phyloP scores from a whole-genome alignment of 352 stramenopile species.

The Phytophthora constricta region DNA sequence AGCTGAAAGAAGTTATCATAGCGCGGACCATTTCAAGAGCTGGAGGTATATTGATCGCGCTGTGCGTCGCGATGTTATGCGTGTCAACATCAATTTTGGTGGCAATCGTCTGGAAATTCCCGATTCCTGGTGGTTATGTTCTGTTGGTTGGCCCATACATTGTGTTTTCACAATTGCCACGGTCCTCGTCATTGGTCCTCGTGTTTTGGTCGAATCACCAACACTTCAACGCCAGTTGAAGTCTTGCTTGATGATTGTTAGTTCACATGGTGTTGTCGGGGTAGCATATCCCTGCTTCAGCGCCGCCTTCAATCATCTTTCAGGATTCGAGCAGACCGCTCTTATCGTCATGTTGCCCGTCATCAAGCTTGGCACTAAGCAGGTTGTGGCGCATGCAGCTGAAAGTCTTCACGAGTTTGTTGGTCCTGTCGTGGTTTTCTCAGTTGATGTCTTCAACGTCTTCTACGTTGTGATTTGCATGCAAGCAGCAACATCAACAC shows the following conservation, averaged over 20 bases:
- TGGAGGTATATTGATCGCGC: background rate
- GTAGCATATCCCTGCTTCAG: conserved; percentile 13
- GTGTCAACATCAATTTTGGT: background rate
- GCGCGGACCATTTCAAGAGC: background rate
- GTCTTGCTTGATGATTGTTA: conserved; percentile 4
- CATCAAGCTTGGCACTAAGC: conserved; percentile 22
- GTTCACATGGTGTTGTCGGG: conserved; percentile 1
- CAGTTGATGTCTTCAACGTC: too few relatives aligned
- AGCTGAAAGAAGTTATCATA: background rate
- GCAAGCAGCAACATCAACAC: too few relatives aligned
- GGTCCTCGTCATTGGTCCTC: background rate
- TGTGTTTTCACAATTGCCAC: background rate
- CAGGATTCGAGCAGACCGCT: background rate
- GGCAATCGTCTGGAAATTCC: conserved; percentile 9
- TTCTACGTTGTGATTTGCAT: too few relatives aligned
- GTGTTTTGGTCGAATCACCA: background rate
- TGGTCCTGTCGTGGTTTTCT: background rate
- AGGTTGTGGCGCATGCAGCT: conserved; percentile 4
- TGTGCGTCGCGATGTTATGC: background rate
- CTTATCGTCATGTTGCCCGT: conserved; percentile 1
- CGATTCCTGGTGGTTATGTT: conserved; percentile 13
- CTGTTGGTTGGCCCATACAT: background rate
- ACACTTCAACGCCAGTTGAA: conserved; percentile 2
- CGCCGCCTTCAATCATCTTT: conserved; percentile 1
- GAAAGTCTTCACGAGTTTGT: conserved; percentile 17